Conservation (phyloP, 352 stramenopile species). For the Phytophthora megakarya region DNA sequence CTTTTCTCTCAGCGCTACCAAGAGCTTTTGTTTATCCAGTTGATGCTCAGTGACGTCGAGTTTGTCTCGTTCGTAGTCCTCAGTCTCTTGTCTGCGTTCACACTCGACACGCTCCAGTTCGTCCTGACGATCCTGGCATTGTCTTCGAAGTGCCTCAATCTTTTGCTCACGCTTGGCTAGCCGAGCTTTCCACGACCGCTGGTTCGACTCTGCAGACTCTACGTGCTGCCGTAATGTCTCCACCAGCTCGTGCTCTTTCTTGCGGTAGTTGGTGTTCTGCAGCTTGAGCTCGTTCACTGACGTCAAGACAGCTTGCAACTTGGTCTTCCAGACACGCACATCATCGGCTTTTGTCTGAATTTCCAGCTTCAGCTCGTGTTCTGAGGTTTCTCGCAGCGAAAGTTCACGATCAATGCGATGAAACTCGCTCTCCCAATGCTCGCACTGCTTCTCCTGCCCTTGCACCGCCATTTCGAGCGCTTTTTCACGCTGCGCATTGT, state of each 20-base stretch:
- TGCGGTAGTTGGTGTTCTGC: constrained; percentile 30
- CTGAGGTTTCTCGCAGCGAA: constrained; percentile 18
- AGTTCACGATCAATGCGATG: constrained; percentile 38
- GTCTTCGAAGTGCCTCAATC: constrained; percentile 38
- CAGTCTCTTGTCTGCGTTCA: constrained; percentile 25
- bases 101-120: constrained; percentile 19
- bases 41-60: constrained; percentile 32
- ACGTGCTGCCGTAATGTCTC: constrained; percentile 25
- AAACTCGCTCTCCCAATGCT: constrained; percentile 62
- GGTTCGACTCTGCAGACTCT: constrained; percentile 26
- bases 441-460: constrained; percentile 46
- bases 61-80: constrained; percentile 29
- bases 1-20: constrained; percentile 35
- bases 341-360: constrained; percentile 39
- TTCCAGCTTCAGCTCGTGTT: constrained; percentile 13
- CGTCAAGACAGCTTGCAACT: constrained; percentile 41
- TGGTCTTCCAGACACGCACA: constrained; percentile 46
- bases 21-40: constrained; percentile 41
- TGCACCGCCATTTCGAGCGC: constrained; percentile 37
- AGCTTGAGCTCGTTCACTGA: constrained; percentile 45
- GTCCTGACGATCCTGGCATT: constrained; percentile 36
- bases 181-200: constrained; percentile 32
- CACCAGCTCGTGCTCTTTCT: constrained; percentile 31
- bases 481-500: constrained; percentile 43
- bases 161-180: constrained; percentile 42